phyloP scores from a whole-genome alignment of 2,329 filamentous ascomycete genomes.

The Verticillium nubilum region DNA sequence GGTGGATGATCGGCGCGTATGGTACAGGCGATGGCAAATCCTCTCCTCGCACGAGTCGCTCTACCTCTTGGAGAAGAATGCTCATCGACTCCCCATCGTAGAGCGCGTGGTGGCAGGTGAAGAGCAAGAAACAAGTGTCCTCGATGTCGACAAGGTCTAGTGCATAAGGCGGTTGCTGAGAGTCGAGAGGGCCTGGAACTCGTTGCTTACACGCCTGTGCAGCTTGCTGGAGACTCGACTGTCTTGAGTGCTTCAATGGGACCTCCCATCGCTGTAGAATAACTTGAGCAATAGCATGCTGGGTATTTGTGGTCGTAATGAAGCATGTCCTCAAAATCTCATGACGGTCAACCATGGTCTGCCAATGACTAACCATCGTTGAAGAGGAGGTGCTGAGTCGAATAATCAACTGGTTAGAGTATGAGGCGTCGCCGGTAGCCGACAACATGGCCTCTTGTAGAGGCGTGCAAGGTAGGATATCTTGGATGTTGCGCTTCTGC shows the following conservation, averaged over 20 bases:
- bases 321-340: constrained; percentile 77
- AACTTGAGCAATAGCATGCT: constrained; percentile 66
- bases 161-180: constrained; percentile 37
- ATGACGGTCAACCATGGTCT: constrained; percentile 57
- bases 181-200: constrained; percentile 36
- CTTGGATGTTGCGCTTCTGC: background rate
- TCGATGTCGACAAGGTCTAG: constrained; percentile 32
- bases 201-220: constrained; percentile 32
- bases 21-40: constrained; percentile 42
- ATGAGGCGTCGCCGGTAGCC: constrained; percentile 46
- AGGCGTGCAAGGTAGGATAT: constrained; percentile 74
- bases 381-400: constrained; percentile 45
- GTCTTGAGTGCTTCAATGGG: background rate
- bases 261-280: constrained; percentile 45
- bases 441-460: constrained; percentile 85
- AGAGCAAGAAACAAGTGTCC: constrained; percentile 34
- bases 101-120: constrained; percentile 69
- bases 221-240: constrained; percentile 22
- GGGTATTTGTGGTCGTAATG: constrained; percentile 52
- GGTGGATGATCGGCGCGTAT: constrained; percentile 59
- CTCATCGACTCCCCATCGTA: constrained; percentile 80
- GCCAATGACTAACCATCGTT: constrained; percentile 56
- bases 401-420: constrained; percentile 69
- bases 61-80: constrained; percentile 64
- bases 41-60: constrained; percentile 45